Conservation (phyloP, 176 grass and related monocot genomes). For the Oropetium thomaeum region DNA sequence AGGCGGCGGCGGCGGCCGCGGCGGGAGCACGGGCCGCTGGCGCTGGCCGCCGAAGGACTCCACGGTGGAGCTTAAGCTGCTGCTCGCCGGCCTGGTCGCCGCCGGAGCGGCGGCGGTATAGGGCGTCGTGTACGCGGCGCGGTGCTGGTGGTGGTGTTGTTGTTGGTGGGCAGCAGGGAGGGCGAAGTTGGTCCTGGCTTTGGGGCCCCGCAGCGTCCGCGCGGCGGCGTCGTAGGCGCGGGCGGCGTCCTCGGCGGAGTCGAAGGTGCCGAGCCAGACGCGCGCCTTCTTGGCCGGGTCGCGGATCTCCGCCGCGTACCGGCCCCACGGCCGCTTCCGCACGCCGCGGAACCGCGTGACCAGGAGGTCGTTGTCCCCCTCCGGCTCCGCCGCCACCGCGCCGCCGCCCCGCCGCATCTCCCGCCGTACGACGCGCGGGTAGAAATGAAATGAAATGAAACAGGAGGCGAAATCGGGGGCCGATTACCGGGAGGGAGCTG, state of each 20-base stretch:
- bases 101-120: constrained; percentile 4
- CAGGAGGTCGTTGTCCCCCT: background rate
- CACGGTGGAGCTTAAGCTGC: constrained; percentile 77
- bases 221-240: constrained; percentile 71
- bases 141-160: background rate
- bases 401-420: constrained; percentile 20
- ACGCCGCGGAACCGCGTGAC: constrained; percentile 56
- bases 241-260: constrained; percentile 71
- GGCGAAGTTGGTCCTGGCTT: constrained; percentile 78
- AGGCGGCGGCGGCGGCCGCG: constrained; percentile 27
- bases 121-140: background rate
- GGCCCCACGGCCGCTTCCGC: constrained; percentile 73
- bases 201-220: constrained; percentile 54
- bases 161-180: background rate
- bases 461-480: background rate
- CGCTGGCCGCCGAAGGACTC: constrained; percentile 61
- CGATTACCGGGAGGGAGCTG: background rate
- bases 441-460: background rate
- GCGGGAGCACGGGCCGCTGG: constrained; percentile 30
- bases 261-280: constrained; percentile 75
- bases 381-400: background rate
- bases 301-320: constrained; percentile 81
- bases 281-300: constrained; percentile 68
- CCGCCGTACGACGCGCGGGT: background rate
- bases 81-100: constrained; percentile 44